Conservation (phyloP, 225 moss, liverwort and hornwort genomes). For the Thuidium tamariscinum region DNA sequence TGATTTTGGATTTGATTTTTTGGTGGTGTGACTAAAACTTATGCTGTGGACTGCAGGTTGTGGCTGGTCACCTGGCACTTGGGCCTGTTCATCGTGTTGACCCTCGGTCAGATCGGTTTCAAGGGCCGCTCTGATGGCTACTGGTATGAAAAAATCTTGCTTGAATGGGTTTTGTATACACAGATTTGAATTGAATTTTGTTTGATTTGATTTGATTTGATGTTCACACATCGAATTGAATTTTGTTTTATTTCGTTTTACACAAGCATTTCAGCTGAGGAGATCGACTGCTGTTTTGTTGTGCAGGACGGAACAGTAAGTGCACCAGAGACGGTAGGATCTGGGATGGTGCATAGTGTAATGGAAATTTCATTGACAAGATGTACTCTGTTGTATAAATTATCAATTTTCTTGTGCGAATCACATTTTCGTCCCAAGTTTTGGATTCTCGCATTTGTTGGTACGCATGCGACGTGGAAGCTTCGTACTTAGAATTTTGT, state of each 20-base stretch:
- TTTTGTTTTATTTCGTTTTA: too few species aligned
- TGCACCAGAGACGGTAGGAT: neutral
- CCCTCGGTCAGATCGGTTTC: slow-evolving; percentile 88
- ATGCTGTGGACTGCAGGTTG: slow-evolving; percentile 37
- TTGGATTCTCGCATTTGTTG: neutral
- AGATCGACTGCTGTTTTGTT: neutral
- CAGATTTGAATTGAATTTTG: neutral
- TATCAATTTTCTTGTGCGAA: neutral
- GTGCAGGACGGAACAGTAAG: slow-evolving; percentile 11
- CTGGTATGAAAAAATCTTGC: slow-evolving; percentile 8
- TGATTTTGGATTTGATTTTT: neutral
- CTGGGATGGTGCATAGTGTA: neutral
- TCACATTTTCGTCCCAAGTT: neutral
- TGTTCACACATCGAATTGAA: neutral
- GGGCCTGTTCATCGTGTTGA: slow-evolving; percentile 76
- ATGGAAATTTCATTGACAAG: slow-evolving; percentile 1
- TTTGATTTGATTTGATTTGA: too few species aligned
- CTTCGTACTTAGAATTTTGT: too few species aligned
- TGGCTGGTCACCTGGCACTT: slow-evolving; percentile 90
- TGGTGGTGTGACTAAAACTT: neutral
- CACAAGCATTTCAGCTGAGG: neutral
- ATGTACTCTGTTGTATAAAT: slow-evolving; percentile 7
- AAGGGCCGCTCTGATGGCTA: slow-evolving; percentile 90
- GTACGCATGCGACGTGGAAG: neutral
- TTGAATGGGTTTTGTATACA: neutral